These are phyloP conservation scores for Panicum miliaceum DNA, from an alignment of 176 grass and related monocot genomes.

Conservation along the genomic window DNA sequence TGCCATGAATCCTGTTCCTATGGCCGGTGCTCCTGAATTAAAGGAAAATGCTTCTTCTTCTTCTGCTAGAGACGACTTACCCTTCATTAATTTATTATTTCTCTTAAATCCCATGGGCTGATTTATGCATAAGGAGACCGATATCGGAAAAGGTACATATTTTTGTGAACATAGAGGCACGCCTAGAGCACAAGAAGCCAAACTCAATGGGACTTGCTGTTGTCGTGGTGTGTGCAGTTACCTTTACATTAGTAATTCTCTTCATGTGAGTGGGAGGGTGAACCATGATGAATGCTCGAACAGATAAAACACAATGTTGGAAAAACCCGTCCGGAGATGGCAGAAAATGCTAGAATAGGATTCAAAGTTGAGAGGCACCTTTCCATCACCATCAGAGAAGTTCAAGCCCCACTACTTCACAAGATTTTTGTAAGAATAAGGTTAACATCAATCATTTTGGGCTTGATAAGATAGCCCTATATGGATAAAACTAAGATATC, in stretches of 20 bases:
- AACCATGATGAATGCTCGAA: neutral
- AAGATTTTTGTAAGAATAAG: neutral
- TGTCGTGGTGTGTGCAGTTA: neutral
- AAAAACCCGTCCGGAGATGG: neutral
- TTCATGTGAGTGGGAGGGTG: neutral
- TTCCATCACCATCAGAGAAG: neutral
- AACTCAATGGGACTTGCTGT: neutral
- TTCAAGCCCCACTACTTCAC: neutral
- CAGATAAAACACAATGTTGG: neutral
- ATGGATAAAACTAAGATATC: constrained; percentile 6
- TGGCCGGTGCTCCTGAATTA: neutral
- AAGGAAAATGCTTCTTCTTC: neutral
- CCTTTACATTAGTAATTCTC: neutral
- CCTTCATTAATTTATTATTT: neutral
- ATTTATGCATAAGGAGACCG: neutral
- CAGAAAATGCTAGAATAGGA: neutral
- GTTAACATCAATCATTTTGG: constrained; percentile 22
- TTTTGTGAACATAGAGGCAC: neutral
- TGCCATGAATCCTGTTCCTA: neutral
- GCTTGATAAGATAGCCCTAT: constrained; percentile 11
- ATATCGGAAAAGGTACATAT: neutral
- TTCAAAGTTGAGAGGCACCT: neutral
- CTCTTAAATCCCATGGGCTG: neutral
- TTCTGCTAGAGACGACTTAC: neutral
- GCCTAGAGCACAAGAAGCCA: neutral